A percentile compares a stretch with the other conserved stretches of the same genome.
These are phyloP conservation scores for Vitis hybrid DNA, from an alignment of 177 flowering plant genomes.

Conservation along the genomic window DNA sequence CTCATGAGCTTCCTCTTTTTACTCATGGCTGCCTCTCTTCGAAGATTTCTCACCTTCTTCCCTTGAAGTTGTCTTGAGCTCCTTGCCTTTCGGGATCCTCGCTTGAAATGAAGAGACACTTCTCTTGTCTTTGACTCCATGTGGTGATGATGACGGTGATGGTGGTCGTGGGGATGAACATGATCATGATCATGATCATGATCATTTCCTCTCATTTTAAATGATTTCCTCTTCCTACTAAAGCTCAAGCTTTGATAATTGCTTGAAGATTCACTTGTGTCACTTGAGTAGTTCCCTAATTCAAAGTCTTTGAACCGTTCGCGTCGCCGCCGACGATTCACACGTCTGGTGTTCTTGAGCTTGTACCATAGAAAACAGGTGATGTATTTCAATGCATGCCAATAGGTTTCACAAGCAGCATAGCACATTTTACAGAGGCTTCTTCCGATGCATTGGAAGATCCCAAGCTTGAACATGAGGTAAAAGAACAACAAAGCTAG, in stretches of 20 bases:
- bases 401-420: conserved; percentile 59
- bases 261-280: conserved; percentile 16
- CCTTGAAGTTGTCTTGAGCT: conserved; percentile 26
- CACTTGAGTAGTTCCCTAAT: conserved; percentile 35
- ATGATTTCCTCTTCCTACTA: conserved; percentile 28
- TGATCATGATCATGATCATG: conserved; percentile 12
- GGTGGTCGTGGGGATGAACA: conserved; percentile 2
- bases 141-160: conserved; percentile 14
- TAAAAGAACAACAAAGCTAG: conserved; percentile 41
- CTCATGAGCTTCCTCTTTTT: conserved; percentile 36
- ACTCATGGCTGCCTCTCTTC: conserved; percentile 12
- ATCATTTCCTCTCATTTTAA: conserved; percentile 28
- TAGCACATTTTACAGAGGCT: conserved; percentile 71
- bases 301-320: conserved; percentile 40
- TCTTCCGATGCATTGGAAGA: conserved; percentile 62
- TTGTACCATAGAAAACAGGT: conserved; percentile 60
- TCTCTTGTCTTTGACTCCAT: conserved; percentile 25
- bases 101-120: conserved; percentile 28
- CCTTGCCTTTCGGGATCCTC: conserved; percentile 25
- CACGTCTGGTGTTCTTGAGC: conserved; percentile 52
- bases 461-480: conserved; percentile 58
- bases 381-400: conserved; percentile 40
- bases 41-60: conserved; percentile 22
- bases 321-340: conserved; percentile 37
- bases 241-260: conserved; percentile 10